These are phyloP conservation scores for Candida pseudofarinosa DNA, from an alignment of 805 yeast species.

Conservation along the genomic window DNA sequence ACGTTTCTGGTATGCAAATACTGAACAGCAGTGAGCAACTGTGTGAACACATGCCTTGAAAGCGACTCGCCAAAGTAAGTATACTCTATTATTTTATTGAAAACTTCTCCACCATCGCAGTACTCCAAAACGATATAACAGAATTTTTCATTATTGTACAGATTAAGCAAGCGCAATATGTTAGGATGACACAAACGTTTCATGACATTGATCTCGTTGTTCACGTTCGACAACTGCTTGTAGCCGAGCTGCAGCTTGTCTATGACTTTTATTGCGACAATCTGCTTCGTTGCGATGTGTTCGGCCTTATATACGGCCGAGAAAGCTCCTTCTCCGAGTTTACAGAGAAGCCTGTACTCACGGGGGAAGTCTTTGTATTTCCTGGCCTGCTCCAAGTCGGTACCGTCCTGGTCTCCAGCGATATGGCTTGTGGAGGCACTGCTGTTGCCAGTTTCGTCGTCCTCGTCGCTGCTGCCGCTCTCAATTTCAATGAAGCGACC, in stretches of 20 bases:
- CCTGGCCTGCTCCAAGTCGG: not conserved
- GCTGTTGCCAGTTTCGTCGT: not conserved
- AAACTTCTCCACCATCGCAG: slow-evolving; percentile 75
- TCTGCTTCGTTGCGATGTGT: slow-evolving; percentile 38
- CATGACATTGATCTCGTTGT: slow-evolving; percentile 74
- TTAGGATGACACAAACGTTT: slow-evolving; percentile 58
- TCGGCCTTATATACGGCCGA: slow-evolving; percentile 76
- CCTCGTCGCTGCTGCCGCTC: slow-evolving; percentile 1
- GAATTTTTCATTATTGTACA: slow-evolving; percentile 47
- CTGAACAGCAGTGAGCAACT: slow-evolving; percentile 65
- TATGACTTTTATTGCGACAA: slow-evolving; percentile 74
- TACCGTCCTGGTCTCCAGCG: not conserved
- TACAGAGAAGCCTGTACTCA: slow-evolving; percentile 25
- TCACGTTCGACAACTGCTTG: slow-evolving; percentile 52
- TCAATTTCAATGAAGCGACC: not conserved
- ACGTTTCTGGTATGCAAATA: slow-evolving; percentile 57
- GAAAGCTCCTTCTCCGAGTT: slow-evolving; percentile 84
- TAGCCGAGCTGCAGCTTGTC: slow-evolving; percentile 52
- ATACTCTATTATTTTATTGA: slow-evolving; percentile 71
- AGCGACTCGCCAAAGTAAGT: slow-evolving; percentile 74
- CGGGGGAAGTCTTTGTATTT: slow-evolving; percentile 24
- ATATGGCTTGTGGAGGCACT: not conserved
- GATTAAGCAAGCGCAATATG: slow-evolving; percentile 52
- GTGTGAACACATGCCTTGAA: slow-evolving; percentile 67
- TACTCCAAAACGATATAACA: slow-evolving; percentile 67